Evolutionary conservation across 371 early-diverging fungal species (phyloP), one percentile per base, ranked within the genome.

Genomic region (Mortierella sp.): DNA sequence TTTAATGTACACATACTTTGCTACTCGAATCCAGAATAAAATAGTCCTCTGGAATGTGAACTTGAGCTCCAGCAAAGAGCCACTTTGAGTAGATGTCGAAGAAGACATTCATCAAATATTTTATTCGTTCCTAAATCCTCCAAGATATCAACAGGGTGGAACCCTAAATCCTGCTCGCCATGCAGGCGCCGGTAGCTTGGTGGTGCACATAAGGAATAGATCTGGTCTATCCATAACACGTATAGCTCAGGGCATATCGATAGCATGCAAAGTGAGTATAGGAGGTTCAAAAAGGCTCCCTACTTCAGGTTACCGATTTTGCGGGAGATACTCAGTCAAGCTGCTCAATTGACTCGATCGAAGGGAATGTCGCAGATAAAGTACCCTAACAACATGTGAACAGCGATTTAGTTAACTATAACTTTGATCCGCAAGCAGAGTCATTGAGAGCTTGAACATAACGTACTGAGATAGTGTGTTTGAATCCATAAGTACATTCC

Each of bases 401-500:
- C 3, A 45, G 45, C 6, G 19, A 45, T n/a, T 19, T 45, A 10
- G 40, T 8, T 37, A 13, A 37, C 7, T 4, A 1, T 31, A 29
- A 61, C 6, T 45, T 43, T 61, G 45, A 32, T 40, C 40, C 45
- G 45, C 61, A 61, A 17, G 26, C 19, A 3, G 45, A 19, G 45
- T 19, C 15, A 19, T 45, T 45, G 45, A 15, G 19, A 19, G 19
- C 4, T 19, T 5, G 45, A 6, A 5, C 5, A 45, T 15, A 45
- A 45, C n/a, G 3, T 71, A 79, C 79, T 34, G 70, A 59, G 0
- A 54, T 55, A 0, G 45, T n/a, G 32, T 79, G 74, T 10, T n/a
- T 37, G 43, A 72, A 79, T 9, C 28, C 47, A 56, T 73, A 79
- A 0, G 56, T 1, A 31, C 45, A 42, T 0, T 65, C 64, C 13